phyloP scores from a whole-genome alignment of 2,329 filamentous ascomycete species.

The Celoporthe dispersa region DNA sequence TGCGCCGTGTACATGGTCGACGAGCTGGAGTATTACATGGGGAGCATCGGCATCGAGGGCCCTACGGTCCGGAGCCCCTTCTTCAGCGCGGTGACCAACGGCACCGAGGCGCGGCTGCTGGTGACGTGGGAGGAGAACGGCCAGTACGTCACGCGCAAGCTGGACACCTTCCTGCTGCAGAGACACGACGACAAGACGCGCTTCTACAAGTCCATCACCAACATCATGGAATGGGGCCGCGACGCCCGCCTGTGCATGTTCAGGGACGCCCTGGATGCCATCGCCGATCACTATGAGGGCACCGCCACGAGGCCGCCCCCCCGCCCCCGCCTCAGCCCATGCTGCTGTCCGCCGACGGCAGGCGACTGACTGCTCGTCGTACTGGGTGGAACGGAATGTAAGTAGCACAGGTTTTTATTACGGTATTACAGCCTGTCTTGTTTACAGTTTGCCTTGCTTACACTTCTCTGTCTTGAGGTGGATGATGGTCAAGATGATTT shows the following conservation, averaged over 20 bases:
- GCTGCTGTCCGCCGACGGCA: too few relatives aligned
- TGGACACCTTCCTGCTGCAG: slow-evolving; percentile 39
- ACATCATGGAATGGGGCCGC: slow-evolving; percentile 44
- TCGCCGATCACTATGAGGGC: background rate
- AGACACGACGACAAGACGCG: slow-evolving; percentile 35
- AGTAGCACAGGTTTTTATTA: too few relatives aligned
- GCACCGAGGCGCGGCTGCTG: slow-evolving; percentile 40
- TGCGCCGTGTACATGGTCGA: background rate
- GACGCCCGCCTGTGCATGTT: slow-evolving; percentile 32
- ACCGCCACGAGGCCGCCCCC: too few relatives aligned
- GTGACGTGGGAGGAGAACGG: slow-evolving; percentile 42
- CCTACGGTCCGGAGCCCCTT: background rate
- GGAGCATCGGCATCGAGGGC: background rate
- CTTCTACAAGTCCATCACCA: slow-evolving; percentile 40
- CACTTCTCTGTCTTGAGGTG: too few relatives aligned
- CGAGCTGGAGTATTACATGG: background rate
- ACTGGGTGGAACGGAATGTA: too few relatives aligned
- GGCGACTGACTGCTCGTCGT: too few relatives aligned
- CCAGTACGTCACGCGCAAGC: slow-evolving; percentile 37
- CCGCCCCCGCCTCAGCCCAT: too few relatives aligned
- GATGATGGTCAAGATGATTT: too few relatives aligned
- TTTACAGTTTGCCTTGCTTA: too few relatives aligned
- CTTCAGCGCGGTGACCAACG: slow-evolving; percentile 15
- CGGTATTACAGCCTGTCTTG: too few relatives aligned
- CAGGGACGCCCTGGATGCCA: slow-evolving; percentile 29